Base-by-base conservation (phyloP, 2,329 filamentous ascomycete genomes). In the Phialemoniopsis sp. region DNA sequence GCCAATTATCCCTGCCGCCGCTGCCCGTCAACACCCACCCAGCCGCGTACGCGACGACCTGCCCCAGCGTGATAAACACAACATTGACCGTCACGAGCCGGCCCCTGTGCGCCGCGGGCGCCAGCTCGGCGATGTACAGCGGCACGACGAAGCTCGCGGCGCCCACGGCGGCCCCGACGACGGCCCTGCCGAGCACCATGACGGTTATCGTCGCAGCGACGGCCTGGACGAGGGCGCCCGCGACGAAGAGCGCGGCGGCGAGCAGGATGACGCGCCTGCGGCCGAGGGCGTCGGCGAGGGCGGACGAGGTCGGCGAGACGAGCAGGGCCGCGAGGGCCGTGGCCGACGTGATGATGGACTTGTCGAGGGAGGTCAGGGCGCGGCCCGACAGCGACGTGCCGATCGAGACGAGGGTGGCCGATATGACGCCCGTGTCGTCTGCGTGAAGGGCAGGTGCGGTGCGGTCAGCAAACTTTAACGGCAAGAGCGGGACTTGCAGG, bases 101-200 rank as follows among this genome's bases (percentile, higher is more conserved):
- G 13, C 91, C 91, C 39, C 91, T 72, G 44, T 86, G 79, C 16
- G 79, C 72, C 2, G 87, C 79, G 0, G 91, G 90, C 4, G 87
- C 82, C 12, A 95, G 68, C 61, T 97, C 91, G 8, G 86, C 84
- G 43, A 96, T 91, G 63, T 95, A 95, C 50, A 96, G 62, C 34
- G 90, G 90, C 21, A 88, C 84, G 4, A 94, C 86, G 51, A 94
- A 86, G 55, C 83, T 89, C 8, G 85, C 86, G 3, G 81, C 80
- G 13, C 87, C 87, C 1, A 91, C 82, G 0, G 80, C 86, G 1
- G 80, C 68, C 19, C 87, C 87, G 3, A 91, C 82, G 2, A 89
- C 66, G 21, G 77, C 73, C 5, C 87, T 68, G 0, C 87, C 87
- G 0, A 69, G 48, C 0, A 88, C 77, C 84, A 91, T 89, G 10